Evolutionary conservation across 2,329 filamentous ascomycete genomes (phyloP).

Genomic region (Xylaria sp.): DNA sequence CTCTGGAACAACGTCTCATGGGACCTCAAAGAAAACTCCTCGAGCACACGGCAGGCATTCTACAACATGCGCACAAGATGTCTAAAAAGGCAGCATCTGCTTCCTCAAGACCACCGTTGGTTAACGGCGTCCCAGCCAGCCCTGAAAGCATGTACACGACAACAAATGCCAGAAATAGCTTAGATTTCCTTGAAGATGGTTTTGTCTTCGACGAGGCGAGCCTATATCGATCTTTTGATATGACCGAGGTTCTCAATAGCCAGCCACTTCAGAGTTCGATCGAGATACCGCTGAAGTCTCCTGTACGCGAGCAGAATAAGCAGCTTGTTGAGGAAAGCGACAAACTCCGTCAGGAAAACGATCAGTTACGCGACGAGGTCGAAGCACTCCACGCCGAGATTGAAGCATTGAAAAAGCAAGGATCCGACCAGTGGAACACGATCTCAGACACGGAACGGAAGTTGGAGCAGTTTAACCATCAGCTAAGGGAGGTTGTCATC

Average conservation of each 20-base stretch:
- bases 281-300: conserved; percentile 65
- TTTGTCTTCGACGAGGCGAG: conserved; percentile 78
- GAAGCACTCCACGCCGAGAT: conserved; percentile 45
- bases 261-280: conserved; percentile 50
- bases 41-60: conserved; percentile 88
- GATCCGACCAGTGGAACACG: conserved; percentile 51
- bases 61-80: conserved; percentile 86
- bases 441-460: conserved; percentile 68
- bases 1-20: conserved; percentile 77
- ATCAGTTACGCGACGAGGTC: conserved; percentile 44
- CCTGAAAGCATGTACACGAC: conserved; percentile 78
- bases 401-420: conserved; percentile 45
- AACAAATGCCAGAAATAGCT: conserved; percentile 64
- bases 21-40: conserved; percentile 77
- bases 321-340: conserved; percentile 57
- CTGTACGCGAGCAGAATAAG: conserved; percentile 58
- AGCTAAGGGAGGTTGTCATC: conserved; percentile 70
- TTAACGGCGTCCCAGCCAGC: conserved; percentile 71
- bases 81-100: conserved; percentile 62
- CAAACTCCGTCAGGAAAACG: conserved; percentile 53
- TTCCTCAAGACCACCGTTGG: conserved; percentile 47
- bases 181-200: conserved; percentile 60
- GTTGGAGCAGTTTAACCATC: conserved; percentile 70
- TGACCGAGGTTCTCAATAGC: conserved; percentile 56
- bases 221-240: conserved; percentile 72